Base-by-base conservation (phyloP, 106 monocot species). In the Dioscorea alata region DNA sequence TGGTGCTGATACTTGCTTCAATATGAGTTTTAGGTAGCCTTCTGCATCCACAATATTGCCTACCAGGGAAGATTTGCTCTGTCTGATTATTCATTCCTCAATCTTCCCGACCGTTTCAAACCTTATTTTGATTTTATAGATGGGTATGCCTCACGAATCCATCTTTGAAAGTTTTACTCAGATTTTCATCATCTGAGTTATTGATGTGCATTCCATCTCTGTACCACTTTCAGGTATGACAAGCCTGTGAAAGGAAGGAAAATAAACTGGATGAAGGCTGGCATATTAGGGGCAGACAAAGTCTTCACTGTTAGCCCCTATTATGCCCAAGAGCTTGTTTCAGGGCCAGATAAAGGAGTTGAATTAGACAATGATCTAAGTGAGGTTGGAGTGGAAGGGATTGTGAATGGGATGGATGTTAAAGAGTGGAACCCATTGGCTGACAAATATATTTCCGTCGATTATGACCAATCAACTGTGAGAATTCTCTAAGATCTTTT, bases 191-290 rank as follows among this genome's bases (percentile, higher is more conserved):
- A 54, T 4, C 13, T 54, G 19, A 42, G 1, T 42, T 42, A 6
- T 10, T 42, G 42, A 42, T 42, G 42, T 6, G 6, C 10, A 10
- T 42, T 42, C 28, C 42, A 19, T 54, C 54, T 19, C 15, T 54
- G 54, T 54, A 54, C 23, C 12, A 48, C 66, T 69, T 80, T 32
- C 71, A 96, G 95, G 35, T 88, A 96, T 61, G 67, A 82, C 56
- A 92, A 84, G 35, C 92, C 88, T 54, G 84, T 97, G 23, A 89
- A 86, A 80, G 96, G 96, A 50, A 80, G 79, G 68, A 97, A 97
- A 79, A 89, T 92, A 65, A 97, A 97, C 69, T 97, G 96, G 96
- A 80, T 97, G 92, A 89, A 89, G 73, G 96, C 92, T 63, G 89
- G 80, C 58, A 82, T 97, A 21, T 22, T 76, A 56, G 84, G 92